Percentiles rank a stretch among this genome's conserved stretches.
Evolutionary conservation across 257 asterid species (phyloP).

Genomic region (Solanum chaucha): DNA sequence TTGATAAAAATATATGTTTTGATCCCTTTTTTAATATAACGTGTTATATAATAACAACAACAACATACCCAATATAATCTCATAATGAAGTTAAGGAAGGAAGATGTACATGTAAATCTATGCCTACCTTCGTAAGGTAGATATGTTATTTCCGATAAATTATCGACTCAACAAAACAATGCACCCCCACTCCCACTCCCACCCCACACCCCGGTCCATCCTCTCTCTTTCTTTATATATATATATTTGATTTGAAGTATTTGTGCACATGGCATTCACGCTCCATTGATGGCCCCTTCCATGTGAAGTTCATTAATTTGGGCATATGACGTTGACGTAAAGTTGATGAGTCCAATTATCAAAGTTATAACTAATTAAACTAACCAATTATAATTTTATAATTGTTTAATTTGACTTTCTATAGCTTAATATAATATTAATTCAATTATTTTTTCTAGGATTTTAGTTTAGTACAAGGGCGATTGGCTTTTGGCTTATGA

Average conservation of each 20-base stretch:
- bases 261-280: conserved; percentile 38
- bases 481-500: no score
- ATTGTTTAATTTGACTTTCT: neutral
- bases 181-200: neutral
- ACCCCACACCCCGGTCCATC: neutral
- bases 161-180: neutral
- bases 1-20: neutral
- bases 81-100: neutral
- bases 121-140: neutral
- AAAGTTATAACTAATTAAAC: neutral
- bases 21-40: neutral
- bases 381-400: neutral
- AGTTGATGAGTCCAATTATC: neutral
- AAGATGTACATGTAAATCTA: neutral
- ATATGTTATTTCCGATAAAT: neutral
- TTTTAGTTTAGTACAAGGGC: neutral
- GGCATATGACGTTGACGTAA: neutral
- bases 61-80: neutral
- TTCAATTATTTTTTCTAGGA: neutral
- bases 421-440: neutral
- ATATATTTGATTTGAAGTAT: neutral
- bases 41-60: neutral
- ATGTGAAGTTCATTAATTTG: conserved; percentile 19
- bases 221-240: no score
- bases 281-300: conserved; percentile 33